Conservation (phyloP, 2,329 filamentous ascomycete species). For the Aureobasidium sp. region DNA sequence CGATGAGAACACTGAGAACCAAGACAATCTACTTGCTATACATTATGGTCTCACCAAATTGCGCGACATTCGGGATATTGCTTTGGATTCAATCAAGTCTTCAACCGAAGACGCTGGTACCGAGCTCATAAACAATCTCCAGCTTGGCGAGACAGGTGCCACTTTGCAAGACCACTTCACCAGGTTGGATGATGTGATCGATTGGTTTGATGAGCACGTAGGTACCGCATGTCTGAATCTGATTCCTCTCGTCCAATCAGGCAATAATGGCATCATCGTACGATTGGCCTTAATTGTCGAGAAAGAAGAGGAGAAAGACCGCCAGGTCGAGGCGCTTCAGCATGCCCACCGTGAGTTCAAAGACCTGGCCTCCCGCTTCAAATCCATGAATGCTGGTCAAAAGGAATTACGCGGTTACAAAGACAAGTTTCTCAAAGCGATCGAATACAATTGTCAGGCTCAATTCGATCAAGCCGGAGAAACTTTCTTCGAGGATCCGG, state of each 20-base stretch:
- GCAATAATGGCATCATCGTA: constrained; percentile 84
- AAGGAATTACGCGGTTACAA: constrained; percentile 94
- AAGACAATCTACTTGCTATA: constrained; percentile 81
- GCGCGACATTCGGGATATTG: constrained; percentile 89
- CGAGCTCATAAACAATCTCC: constrained; percentile 73
- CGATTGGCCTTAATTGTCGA: constrained; percentile 87
- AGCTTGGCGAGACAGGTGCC: constrained; percentile 53
- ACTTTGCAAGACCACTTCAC: constrained; percentile 89
- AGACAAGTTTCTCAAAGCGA: constrained; percentile 81
- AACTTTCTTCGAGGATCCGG: constrained; percentile 75
- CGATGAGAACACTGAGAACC: constrained; percentile 77
- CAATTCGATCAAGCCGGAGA: constrained; percentile 67
- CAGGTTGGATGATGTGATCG: constrained; percentile 76
- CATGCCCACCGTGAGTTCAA: constrained; percentile 94
- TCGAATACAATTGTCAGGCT: constrained; percentile 63
- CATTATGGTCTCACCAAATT: constrained; percentile 90
- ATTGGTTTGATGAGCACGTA: constrained; percentile 94
- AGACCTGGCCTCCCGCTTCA: constrained; percentile 86
- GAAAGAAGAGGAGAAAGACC: constrained; percentile 94
- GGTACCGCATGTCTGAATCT: constrained; percentile 83
- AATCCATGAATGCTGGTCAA: constrained; percentile 88
- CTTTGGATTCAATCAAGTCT: constrained; percentile 84
- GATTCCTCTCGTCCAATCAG: constrained; percentile 76
- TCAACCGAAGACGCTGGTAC: constrained; percentile 86
- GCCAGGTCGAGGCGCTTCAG: constrained; percentile 81